Base-by-base conservation (phyloP, 257 asterid genomes). In the Cordia subcordata region DNA sequence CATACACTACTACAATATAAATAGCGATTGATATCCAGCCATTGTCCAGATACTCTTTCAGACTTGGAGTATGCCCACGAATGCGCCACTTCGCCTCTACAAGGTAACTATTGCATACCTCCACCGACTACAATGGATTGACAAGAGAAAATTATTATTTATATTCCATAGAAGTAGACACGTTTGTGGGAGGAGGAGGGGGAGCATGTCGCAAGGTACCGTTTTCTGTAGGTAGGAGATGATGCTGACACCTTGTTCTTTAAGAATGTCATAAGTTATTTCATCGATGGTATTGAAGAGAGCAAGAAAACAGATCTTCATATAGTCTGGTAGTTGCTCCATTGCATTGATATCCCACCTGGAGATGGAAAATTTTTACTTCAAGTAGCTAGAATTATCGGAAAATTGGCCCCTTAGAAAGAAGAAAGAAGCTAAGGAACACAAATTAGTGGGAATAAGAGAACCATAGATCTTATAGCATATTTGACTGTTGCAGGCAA, bases 21-120 rank as follows among this genome's bases (percentile, higher is more conserved):
- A 62, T 75, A 0, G 87, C 21, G 44, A 75, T 58, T 18, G 87
- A 72, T 55, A 76, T 57, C 81, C 77, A 74, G 14, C 72, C 85
- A 11, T 60, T 78, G 11, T 64, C 40, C 0, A 70, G 20, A 59
- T 70, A 64, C 40, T 70, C 71, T 47, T 70, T 56, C 21, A 65
- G 33, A 6, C 55, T 64, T 38, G 71, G 75, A 5, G 49, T 59
- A 13, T 64, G 64, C 8, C 65, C 65, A 33, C 49, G 13, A 11
- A 11, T 56, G 44, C 54, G 60, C 75, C 71, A 70, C 32, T 61
- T 70, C 5, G 75, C 75, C 52, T 70, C 75, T 27, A 45, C 46
- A 20, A 70, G 10, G 38, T 58, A 70, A 20, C 62, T 12, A 45
- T 33, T 32, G 27, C 70, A 64, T 5, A 64, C 0, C 16, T 64